Base-by-base conservation (phyloP, 2,329 filamentous ascomycete genomes). In the Neonectria coccinea region DNA sequence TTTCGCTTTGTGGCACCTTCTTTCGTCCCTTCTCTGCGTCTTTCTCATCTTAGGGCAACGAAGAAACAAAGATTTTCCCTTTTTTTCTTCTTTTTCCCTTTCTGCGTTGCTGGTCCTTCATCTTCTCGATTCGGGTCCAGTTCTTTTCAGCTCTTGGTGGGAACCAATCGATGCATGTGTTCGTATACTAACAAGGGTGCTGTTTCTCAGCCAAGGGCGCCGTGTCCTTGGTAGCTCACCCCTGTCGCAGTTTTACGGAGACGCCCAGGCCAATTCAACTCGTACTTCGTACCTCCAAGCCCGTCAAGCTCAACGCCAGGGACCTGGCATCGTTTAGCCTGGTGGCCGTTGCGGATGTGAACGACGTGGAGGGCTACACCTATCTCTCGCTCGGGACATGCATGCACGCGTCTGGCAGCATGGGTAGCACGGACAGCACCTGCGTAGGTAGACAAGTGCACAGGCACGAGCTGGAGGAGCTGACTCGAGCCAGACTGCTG, bases 131-230 rank as follows among this genome's bases (percentile, higher is more conserved):
- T 57, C 52, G 48, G n/a, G 36, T 33, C 59, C 48, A 45, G 54
- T 25, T 25, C 25, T 25, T 57, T 62, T 58, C 60, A 58, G 54
- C 60, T 62, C 22, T 25, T 25, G 44, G 60, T 57, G 59, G 54
- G 27, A 51, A 22, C 48, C 47, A 48, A 14, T 50, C 44, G 60
- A 63, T 63, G 55, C 55, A 57, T 33, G 48, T 58, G 60, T 58
- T 63, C 60, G 60, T 58, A 63, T 63, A 48, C 56, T 36, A 51
- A 33, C 42, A 58, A 36, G 59, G 41, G 36, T 62, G 27, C 16
- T 11, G 39, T 20, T 44, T 42, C 31, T 20, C n/a, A 7, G 22
- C 31, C 29, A 33, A n/a, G 14, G n/a, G 27, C 14, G n/a, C 39
- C 39, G 16, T n/a, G 39, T 20, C 39, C n/a, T 20, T 42, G 48